Evolutionary conservation across 768 basidiomycete species (phyloP).

Genomic region (Strobilomyces confusus): DNA sequence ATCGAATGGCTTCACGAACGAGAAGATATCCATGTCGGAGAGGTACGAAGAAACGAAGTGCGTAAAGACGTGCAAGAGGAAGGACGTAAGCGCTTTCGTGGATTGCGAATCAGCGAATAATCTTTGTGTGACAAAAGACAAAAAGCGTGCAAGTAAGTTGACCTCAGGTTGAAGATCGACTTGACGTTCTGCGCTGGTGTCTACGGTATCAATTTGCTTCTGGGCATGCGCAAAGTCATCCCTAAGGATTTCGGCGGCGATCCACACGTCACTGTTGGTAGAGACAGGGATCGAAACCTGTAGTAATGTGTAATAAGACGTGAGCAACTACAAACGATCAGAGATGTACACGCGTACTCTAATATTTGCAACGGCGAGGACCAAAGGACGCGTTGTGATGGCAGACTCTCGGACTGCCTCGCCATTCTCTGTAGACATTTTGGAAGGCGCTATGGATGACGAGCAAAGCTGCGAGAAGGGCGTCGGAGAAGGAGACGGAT

Average conservation of each 20-base stretch:
- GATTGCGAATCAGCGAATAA: constrained; percentile 54
- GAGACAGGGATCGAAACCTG: constrained; percentile 88
- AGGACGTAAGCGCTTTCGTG: constrained; percentile 48
- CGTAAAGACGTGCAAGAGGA: constrained; percentile 72
- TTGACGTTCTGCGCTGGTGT: constrained; percentile 49
- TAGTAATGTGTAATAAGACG: constrained; percentile 3
- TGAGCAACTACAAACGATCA: constrained; percentile 7
- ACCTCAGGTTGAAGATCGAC: constrained; percentile 61
- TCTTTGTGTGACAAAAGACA: constrained; percentile 68
- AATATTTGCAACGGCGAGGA: constrained; percentile 29
- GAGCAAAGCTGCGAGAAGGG: not conserved
- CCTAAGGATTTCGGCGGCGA: constrained; percentile 84
- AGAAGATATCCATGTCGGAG: constrained; percentile 70
- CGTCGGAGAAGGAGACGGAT: not conserved
- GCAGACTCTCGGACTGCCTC: constrained; percentile 28
- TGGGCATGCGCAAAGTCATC: constrained; percentile 80
- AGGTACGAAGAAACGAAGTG: constrained; percentile 80
- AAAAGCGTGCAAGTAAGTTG: constrained; percentile 80
- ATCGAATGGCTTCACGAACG: constrained; percentile 71
- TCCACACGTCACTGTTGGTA: constrained; percentile 80
- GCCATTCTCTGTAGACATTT: constrained; percentile 34
- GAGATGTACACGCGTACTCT: constrained; percentile 31
- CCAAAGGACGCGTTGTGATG: constrained; percentile 35
- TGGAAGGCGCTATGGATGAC: constrained; percentile 8
- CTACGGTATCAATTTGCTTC: constrained; percentile 53